Base-by-base conservation (phyloP, 2,329 filamentous ascomycete genomes). In the Tricladium varicosporioides region DNA sequence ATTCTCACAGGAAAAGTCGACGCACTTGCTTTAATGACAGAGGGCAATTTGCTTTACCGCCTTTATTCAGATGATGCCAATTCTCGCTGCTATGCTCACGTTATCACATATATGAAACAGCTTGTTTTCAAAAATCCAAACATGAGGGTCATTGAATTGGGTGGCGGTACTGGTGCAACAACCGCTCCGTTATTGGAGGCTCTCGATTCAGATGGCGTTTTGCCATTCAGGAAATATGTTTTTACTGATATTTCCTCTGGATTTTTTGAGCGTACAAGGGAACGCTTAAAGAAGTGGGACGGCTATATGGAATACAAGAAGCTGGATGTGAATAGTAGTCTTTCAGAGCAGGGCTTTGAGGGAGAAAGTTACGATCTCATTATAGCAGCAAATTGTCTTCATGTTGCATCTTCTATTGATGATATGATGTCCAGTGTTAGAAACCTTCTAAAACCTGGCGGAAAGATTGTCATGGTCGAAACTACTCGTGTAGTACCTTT, bases 221-320 rank as follows among this genome's bases (percentile, higher is more conserved):
- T 66, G 50, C 56, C 53, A 3, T 58, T 56, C 8, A 65, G 73
- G 53, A 56, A 61, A 11, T 74, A 66, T 60, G 61, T 60, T 53
- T 66, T 57, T 43, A 69, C 67, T 11, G 66, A 69, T 51, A 59
- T 68, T 10, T 63, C 61, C 1, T 47, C 70, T 1, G 71, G 67
- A 2, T 76, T 75, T 64, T 75, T 76, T 47, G 67, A 68, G 18
- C 60, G 66, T 9, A 73, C 73, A 0, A 59, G 59, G 19, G 44
- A 47, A 3, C 42, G 19, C 8, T 55, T 65, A 11, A 47, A 15
- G 9, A 15, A 16, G 11, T 52, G 31, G 32, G 45, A 31, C 13
- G 16, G 18, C 10, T 15, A 22, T 14, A 46, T 62, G 13, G 11
- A 48, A 11, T 62, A 56, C 53, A 49, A 50, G 18, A 50, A 10